phyloP scores from a whole-genome alignment of 306 rosid genomes.

The Dalbergia cochinchinensis region DNA sequence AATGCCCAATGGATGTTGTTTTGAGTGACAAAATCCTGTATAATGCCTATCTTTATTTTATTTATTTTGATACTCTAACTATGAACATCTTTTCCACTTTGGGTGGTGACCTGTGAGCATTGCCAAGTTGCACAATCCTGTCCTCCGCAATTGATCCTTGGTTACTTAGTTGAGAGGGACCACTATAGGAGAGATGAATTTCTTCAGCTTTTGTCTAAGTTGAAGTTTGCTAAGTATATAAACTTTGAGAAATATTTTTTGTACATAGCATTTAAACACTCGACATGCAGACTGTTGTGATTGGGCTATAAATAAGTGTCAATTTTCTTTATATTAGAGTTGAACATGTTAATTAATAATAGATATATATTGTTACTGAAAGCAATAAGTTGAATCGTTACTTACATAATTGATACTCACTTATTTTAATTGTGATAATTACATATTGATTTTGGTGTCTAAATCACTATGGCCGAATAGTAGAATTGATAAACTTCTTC shows the following conservation, averaged over 20 bases:
- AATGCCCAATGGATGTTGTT: conserved; percentile 17
- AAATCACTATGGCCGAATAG: too few species aligned
- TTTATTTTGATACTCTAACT: conserved; percentile 22
- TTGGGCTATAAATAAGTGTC: too few species aligned
- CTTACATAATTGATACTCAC: too few species aligned
- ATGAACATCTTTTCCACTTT: background rate
- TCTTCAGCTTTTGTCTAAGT: conserved; percentile 13
- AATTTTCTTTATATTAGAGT: too few species aligned
- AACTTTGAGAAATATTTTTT: too few species aligned
- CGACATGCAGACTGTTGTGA: too few species aligned
- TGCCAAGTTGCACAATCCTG: background rate
- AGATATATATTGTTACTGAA: too few species aligned
- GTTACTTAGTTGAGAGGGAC: conserved; percentile 16
- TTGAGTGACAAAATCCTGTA: conserved; percentile 28
- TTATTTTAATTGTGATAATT: too few species aligned
- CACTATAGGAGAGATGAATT: background rate
- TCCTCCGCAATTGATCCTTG: background rate
- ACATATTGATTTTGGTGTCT: too few species aligned
- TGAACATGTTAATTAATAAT: too few species aligned
- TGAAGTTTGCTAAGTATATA: conserved; percentile 1
- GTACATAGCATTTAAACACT: too few species aligned
- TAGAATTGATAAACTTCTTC: background rate
- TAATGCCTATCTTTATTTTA: conserved; percentile 22
- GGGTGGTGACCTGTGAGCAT: background rate
- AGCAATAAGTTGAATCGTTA: too few species aligned